Evolutionary conservation across 106 monocot species (phyloP).

Genomic region (Dendrobium catenatum): DNA sequence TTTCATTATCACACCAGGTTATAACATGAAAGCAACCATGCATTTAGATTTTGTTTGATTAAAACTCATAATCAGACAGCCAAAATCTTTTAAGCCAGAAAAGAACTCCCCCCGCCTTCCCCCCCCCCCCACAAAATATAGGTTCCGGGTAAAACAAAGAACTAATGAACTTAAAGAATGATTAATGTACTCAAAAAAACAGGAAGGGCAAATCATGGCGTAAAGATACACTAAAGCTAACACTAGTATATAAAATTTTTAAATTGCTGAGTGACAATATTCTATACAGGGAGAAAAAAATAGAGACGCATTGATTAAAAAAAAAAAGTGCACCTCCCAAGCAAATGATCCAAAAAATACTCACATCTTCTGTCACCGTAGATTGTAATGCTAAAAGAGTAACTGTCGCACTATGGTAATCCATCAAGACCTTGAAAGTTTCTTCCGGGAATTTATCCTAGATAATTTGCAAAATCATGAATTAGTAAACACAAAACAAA

Average conservation of each 20-base stretch:
- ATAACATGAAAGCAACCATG: no score
- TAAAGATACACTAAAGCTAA: not conserved
- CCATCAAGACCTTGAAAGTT: conserved; percentile 49
- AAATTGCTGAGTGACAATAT: not conserved
- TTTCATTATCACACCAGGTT: no score
- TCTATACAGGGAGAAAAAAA: not conserved
- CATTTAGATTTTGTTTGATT: not conserved
- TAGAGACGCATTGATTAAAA: not conserved
- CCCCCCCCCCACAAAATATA: no score
- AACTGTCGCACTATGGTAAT: conserved; percentile 75
- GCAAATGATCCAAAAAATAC: conserved; percentile 10
- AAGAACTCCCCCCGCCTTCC: not conserved
- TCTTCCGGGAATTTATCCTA: conserved; percentile 80
- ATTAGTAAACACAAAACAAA: not conserved
- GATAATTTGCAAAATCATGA: conserved; percentile 1
- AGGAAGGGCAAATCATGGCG: not conserved
- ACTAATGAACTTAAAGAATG: not conserved
- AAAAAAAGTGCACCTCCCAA: not conserved
- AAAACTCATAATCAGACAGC: no score
- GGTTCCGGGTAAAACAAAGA: not conserved
- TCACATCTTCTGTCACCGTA: conserved; percentile 74
- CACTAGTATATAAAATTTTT: not conserved
- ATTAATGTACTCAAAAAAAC: not conserved
- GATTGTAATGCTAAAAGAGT: conserved; percentile 65
- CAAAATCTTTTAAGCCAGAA: not conserved